Conservation (phyloP, 768 basidiomycete species). For the Lepiota subincarnata region DNA sequence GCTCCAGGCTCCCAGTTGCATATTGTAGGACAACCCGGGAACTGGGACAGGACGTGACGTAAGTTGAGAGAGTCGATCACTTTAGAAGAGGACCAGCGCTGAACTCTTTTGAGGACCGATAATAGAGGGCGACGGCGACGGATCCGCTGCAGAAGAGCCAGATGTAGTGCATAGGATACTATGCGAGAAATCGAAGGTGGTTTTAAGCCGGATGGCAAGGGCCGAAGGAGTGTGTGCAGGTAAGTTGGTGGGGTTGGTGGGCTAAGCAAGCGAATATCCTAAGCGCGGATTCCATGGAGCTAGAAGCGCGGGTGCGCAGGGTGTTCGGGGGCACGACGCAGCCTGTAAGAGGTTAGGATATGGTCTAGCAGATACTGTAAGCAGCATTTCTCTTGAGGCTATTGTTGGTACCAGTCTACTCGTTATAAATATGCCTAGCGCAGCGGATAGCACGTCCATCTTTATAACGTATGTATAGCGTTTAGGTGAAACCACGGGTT, state of each 20-base stretch:
- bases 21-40: no score
- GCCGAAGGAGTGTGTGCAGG: background rate
- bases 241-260: background rate
- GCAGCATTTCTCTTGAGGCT: background rate
- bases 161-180: background rate
- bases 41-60: no score
- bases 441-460: background rate
- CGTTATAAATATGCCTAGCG: background rate
- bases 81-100: background rate
- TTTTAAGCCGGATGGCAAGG: background rate
- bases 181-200: background rate
- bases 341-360: background rate
- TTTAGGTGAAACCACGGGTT: background rate
- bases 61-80: background rate
- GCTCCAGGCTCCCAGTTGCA: no score
- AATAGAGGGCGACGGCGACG: background rate
- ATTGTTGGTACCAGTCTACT: background rate
- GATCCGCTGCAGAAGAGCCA: no score
- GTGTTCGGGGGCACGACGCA: slow-evolving; percentile 4
- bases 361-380: background rate
- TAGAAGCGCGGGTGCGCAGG: background rate
- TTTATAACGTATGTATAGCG: background rate
- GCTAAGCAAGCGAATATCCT: background rate
- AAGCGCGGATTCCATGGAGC: slow-evolving; percentile 5
- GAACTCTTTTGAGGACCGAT: background rate